Base-by-base conservation (phyloP, 108 stramenopile species). In the Cyclotella cryptica region DNA sequence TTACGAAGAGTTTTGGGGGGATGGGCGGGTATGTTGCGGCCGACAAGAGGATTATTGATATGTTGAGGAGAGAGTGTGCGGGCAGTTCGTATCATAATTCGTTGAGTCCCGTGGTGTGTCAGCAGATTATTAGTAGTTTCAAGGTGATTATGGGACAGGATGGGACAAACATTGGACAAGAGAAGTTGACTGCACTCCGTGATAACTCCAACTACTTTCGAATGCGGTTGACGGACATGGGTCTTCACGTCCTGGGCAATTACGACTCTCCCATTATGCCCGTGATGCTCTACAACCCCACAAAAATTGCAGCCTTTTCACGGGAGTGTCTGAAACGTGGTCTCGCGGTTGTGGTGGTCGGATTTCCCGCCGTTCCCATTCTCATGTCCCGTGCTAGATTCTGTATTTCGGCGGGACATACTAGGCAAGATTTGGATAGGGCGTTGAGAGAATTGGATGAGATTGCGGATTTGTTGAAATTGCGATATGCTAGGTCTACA, bases 21-120 rank as follows among this genome's bases (percentile, higher is more conserved):
- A 99, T 99, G 99, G 99, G 99, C 21, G 99, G 99, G 27, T 99
- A 99, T 86, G 93, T 99, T 69, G 98, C 98, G 15, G 93, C 88
- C 18, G 81, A 86, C 39, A 90, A 92, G 84, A 91, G 90, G 44
- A 78, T 97, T 21, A 88, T 98, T 83, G 84, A 83, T 44, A 90
- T 88, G 78, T 84, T 99, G 41, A 77, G 97, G 46, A 72, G 73
- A 43, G 80, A 86, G 42, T 97, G 98, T 86, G 90, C 97, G 26
- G 99, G 96, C 27, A 85, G 83, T 57, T 57, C 92, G 11, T 95
- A 92, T 76, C 97, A 98, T 81, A 97, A 97, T 75, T 89, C 97
- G 2, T 74, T 99, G 22, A 93, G 94, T 46, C 98, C 99, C 13
- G 94, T 97, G 40, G 96, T 99, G 26, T 92, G 93, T 71, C 89